These are phyloP conservation scores for Jamesozyma lodderae DNA, from an alignment of 805 yeast genomes.

Conservation along the genomic window DNA sequence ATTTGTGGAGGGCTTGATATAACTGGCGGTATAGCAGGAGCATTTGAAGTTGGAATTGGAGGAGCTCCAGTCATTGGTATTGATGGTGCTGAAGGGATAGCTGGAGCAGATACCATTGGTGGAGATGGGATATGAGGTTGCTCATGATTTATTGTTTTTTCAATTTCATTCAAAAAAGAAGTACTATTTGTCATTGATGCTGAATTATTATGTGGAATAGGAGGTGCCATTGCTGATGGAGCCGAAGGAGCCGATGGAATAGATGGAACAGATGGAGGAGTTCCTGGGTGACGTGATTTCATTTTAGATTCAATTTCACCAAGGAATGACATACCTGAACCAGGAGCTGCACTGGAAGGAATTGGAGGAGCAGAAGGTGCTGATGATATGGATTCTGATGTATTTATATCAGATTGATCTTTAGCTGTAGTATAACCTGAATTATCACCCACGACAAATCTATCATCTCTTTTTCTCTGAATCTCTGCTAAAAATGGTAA, in stretches of 20 bases:
- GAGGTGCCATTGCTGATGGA: slow-evolving; percentile 12
- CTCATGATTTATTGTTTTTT: not conserved
- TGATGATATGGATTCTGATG: slow-evolving; percentile 11
- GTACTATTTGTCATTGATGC: not conserved
- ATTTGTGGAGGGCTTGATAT: slow-evolving; percentile 10
- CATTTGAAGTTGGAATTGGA: slow-evolving; percentile 20
- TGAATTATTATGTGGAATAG: slow-evolving; percentile 9
- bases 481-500: slow-evolving; percentile 45
- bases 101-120: slow-evolving; percentile 7
- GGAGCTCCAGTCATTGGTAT: slow-evolving; percentile 15
- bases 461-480: slow-evolving; percentile 40
- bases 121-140: slow-evolving; percentile 12
- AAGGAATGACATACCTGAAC: slow-evolving; percentile 22
- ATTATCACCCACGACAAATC: slow-evolving; percentile 35
- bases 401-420: slow-evolving; percentile 15
- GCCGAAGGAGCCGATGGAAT: slow-evolving; percentile 10
- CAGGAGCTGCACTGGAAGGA: slow-evolving; percentile 1
- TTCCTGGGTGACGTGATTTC: slow-evolving; percentile 10
- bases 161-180: not conserved
- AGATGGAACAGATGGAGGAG: slow-evolving; percentile 7
- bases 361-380: slow-evolving; percentile 14
- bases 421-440: slow-evolving; percentile 20
- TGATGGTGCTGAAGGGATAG: slow-evolving; percentile 21
- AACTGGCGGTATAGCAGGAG: slow-evolving; percentile 13
- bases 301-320: slow-evolving; percentile 25